Conservation (phyloP, 768 basidiomycete genomes). For the Suillus tomentosus region DNA sequence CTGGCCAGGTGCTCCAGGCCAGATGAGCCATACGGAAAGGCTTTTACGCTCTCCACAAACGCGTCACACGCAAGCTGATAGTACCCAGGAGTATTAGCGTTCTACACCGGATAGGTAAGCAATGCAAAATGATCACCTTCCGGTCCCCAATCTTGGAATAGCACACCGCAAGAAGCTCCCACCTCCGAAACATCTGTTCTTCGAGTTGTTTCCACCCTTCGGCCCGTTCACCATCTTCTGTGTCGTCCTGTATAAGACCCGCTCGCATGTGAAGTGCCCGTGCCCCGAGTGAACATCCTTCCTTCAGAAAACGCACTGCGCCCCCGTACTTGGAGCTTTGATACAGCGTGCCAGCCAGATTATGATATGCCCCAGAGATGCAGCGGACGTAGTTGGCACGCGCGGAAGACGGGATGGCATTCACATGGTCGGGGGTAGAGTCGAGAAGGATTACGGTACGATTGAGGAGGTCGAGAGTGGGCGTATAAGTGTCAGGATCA, state of each 20-base stretch:
- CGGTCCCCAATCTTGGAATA: constrained; percentile 77
- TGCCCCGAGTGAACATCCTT: constrained; percentile 58
- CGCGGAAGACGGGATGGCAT: constrained; percentile 27
- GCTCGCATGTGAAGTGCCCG: constrained; percentile 42
- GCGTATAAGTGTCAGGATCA: constrained; percentile 48
- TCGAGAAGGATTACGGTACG: constrained; percentile 38
- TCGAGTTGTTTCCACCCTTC: constrained; percentile 60
- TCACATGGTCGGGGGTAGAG: constrained; percentile 13
- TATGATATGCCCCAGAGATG: constrained; percentile 71
- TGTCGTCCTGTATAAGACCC: constrained; percentile 15
- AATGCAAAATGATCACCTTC: constrained; percentile 48
- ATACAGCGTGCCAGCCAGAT: constrained; percentile 69
- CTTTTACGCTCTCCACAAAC: constrained; percentile 49
- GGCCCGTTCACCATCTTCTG: constrained; percentile 29
- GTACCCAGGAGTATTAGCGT: neutral
- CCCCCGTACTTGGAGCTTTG: constrained; percentile 61
- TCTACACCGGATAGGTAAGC: constrained; percentile 10
- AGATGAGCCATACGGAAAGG: constrained; percentile 50
- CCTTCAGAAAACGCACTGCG: constrained; percentile 66
- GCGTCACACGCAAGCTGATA: constrained; percentile 61
- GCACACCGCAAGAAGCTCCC: constrained; percentile 82
- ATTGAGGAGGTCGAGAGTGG: constrained; percentile 48
- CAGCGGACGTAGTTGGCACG: constrained; percentile 64
- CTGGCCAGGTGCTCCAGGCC: constrained; percentile 4
- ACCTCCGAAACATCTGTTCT: constrained; percentile 69